Evolutionary conservation across 2,329 filamentous ascomycete species (phyloP).

Genomic region (Teratosphaeria gauchensis): DNA sequence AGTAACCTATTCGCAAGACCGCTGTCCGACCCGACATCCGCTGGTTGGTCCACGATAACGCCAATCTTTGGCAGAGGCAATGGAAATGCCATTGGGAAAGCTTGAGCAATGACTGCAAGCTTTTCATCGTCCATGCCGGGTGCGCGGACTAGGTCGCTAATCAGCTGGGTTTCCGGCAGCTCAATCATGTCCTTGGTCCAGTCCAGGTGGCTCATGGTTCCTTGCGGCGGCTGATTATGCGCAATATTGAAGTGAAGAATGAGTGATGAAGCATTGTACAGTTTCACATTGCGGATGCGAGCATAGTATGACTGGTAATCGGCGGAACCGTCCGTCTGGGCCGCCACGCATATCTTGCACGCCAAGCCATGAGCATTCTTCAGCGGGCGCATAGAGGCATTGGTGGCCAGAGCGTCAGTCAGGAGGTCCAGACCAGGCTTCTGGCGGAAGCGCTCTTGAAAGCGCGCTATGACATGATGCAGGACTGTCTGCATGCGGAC

Average conservation of each 20-base stretch:
- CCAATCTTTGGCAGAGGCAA: slow-evolving; percentile 35
- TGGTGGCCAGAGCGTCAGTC: slow-evolving; percentile 34
- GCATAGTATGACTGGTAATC: slow-evolving; percentile 25
- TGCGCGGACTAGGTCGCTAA: slow-evolving; percentile 40
- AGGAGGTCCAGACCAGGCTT: slow-evolving; percentile 50
- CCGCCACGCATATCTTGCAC: slow-evolving; percentile 27
- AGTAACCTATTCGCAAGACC: slow-evolving; percentile 15
- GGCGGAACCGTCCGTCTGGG: slow-evolving; percentile 16
- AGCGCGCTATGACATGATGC: slow-evolving; percentile 51
- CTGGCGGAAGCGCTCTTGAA: slow-evolving; percentile 48
- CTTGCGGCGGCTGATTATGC: slow-evolving; percentile 28
- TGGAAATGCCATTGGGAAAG: slow-evolving; percentile 30
- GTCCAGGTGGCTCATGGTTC: slow-evolving; percentile 31
- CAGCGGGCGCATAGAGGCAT: slow-evolving; percentile 32
- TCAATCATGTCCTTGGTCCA: slow-evolving; percentile 55
- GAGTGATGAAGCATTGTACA: slow-evolving; percentile 43
- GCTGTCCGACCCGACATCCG: slow-evolving; percentile 7
- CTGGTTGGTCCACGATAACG: slow-evolving; percentile 19
- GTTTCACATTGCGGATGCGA: slow-evolving; percentile 30
- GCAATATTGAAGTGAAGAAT: slow-evolving; percentile 53
- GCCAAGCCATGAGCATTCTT: slow-evolving; percentile 36
- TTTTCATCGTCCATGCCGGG: slow-evolving; percentile 50
- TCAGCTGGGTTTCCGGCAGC: slow-evolving; percentile 43
- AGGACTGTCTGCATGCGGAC: slow-evolving; percentile 55
- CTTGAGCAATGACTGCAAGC: slow-evolving; percentile 21